These are phyloP conservation scores for Puccinia hordei DNA, from an alignment of 1,284 basidiomycete genomes.

Conservation along the genomic window DNA sequence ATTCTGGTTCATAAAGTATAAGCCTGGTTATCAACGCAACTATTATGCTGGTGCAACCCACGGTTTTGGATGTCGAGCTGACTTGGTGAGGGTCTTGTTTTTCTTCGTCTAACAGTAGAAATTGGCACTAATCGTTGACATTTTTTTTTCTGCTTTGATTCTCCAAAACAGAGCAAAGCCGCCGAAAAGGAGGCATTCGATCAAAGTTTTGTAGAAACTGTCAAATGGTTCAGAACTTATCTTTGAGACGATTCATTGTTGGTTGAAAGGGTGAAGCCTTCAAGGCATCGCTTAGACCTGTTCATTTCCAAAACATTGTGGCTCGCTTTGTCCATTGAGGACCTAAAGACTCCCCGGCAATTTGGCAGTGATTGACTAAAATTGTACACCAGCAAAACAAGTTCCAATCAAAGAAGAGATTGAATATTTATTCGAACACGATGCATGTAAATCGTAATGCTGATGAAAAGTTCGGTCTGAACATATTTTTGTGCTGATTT, in stretches of 20 bases:
- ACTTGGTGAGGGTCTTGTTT: constrained; percentile 33
- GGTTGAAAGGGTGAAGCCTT: background rate
- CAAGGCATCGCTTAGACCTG: background rate
- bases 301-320: background rate
- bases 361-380: background rate
- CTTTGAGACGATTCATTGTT: background rate
- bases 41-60: constrained; percentile 41
- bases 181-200: constrained; percentile 42
- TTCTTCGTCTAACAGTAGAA: background rate
- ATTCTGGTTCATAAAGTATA: constrained; percentile 24
- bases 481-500: constrained; percentile 3
- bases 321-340: background rate
- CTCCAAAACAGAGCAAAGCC: constrained; percentile 3
- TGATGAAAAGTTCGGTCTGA: background rate
- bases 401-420: background rate
- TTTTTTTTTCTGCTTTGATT: background rate
- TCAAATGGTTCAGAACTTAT: constrained; percentile 40
- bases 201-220: constrained; percentile 29
- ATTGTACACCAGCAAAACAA: background rate
- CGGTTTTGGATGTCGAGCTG: constrained; percentile 41
- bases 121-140: background rate
- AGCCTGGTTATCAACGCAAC: constrained; percentile 42
- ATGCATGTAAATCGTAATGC: background rate
- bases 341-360: background rate
- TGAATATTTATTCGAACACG: background rate